Conservation (phyloP, 2,329 filamentous ascomycete species). For the Stagonosporopsis cucurbitacearum region DNA sequence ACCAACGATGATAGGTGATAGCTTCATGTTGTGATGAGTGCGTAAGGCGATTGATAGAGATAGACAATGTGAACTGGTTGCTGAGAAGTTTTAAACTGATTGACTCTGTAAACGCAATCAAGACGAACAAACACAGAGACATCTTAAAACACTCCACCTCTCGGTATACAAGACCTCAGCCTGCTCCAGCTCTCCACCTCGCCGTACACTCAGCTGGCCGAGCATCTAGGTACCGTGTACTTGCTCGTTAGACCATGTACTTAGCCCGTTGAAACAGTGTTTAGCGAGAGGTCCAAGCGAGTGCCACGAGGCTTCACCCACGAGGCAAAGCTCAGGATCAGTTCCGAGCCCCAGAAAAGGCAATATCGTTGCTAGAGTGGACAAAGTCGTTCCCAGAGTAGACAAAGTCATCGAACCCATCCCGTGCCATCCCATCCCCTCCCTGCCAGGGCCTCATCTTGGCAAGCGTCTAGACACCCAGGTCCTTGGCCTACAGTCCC, state of each 20-base stretch:
- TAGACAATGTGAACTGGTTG: background rate
- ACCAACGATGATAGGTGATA: slow-evolving; percentile 18
- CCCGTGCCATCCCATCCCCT: no score
- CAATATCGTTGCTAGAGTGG: background rate
- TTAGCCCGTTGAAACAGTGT: no score
- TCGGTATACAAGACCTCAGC: background rate
- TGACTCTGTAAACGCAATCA: background rate
- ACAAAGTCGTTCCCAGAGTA: no score
- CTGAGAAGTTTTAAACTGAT: background rate
- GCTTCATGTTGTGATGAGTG: slow-evolving; percentile 23
- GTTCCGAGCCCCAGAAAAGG: background rate
- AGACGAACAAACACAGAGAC: background rate
- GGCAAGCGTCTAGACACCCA: background rate
- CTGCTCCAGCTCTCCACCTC: slow-evolving; percentile 10
- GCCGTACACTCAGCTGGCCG: slow-evolving; percentile 3
- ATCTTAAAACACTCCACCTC: background rate
- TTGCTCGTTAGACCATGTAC: background rate
- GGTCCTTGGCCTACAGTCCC: no score
- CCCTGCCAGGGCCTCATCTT: background rate
- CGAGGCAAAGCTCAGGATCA: background rate
- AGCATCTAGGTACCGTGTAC: slow-evolving; percentile 7
- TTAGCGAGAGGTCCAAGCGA: background rate
- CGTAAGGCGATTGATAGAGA: background rate
- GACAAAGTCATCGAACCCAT: no score
- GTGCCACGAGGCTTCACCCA: background rate